Evolutionary conservation across 1,284 basidiomycete genomes (phyloP), one percentile per base, ranked within the genome.

Genomic region (Ustilago vetiveriae): DNA sequence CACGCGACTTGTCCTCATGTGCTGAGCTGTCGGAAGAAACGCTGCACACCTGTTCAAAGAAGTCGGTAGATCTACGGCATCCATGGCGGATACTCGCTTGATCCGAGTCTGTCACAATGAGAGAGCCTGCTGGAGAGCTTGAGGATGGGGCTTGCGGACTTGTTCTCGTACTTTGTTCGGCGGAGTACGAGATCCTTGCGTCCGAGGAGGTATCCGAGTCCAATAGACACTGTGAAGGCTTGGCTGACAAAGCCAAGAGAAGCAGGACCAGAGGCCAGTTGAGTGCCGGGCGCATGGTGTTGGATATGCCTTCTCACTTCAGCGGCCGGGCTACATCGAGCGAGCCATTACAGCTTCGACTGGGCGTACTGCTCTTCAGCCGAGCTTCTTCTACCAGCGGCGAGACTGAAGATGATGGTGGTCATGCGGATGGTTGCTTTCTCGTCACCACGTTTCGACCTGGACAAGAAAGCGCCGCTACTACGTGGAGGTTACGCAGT

Each of bases 31-130:
- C 21, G 3, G 33, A 30, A 0, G 52, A 52, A 26, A 33, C 44
- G 33, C 29, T 50, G 51, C 72, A 74, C 16, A 74, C 56, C 23
- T 64, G 46, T 6, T 51, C 59, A 23, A 74, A 53, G 33, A 74
- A 66, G 53, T 70, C 62, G n/a, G 55, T 58, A 3, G 72, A 52
- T 11, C 72, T 51, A 16, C 58, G 51, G 60, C 70, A 72, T 32
- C 65, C 65, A 14, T 39, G 52, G 22, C 49, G 58, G 17, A 65
- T 17, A 23, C 51, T 35, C 7, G 29, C 5, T 8, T 54, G 46
- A 24, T 50, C 26, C 17, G 26, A 22, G 10, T 52, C 35, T 13
- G 38, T 35, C 22, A 53, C 35, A 5, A 66, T 42, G 3, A 58
- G 36, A 7, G 55, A 49, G 13, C 36, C 46, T 32, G 43, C 10